These are phyloP conservation scores for Kazachstania viticola DNA, from an alignment of 805 yeast genomes.

Conservation along the genomic window DNA sequence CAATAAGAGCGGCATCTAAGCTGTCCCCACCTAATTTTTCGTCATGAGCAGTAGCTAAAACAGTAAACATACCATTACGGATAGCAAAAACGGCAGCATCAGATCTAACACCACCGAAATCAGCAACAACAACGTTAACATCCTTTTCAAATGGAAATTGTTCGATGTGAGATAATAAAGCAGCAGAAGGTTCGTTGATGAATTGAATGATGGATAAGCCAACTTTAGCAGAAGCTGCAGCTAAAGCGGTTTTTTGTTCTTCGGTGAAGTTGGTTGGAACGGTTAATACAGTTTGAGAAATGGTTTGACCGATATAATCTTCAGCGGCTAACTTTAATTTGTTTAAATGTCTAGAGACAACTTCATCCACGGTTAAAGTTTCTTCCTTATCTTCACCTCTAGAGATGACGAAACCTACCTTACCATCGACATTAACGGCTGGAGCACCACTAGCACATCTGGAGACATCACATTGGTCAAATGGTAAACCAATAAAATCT, in stretches of 20 bases:
- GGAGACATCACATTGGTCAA: conserved; percentile 56
- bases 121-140: conserved; percentile 61
- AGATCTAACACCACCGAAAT: conserved; percentile 91
- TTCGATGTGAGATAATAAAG: conserved; percentile 65
- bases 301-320: conserved; percentile 73
- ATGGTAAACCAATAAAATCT: conserved; percentile 76
- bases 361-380: conserved; percentile 60
- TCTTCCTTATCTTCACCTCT: conserved; percentile 39
- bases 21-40: conserved; percentile 77
- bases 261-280: conserved; percentile 83
- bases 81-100: conserved; percentile 91
- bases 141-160: conserved; percentile 33
- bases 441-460: conserved; percentile 46
- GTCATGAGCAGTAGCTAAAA: conserved; percentile 77
- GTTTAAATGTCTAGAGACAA: conserved; percentile 70
- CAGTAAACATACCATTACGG: conserved; percentile 88
- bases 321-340: conserved; percentile 81
- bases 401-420: conserved; percentile 52
- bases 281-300: conserved; percentile 77
- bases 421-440: conserved; percentile 37
- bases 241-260: conserved; percentile 55
- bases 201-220: conserved; percentile 76
- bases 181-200: conserved; percentile 87
- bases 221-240: conserved; percentile 51
- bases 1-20: conserved; percentile 70